Percentiles rank a stretch among this genome's conserved stretches.
phyloP scores from a whole-genome alignment of 139 green algal species.

The Coelastrella sp. region DNA sequence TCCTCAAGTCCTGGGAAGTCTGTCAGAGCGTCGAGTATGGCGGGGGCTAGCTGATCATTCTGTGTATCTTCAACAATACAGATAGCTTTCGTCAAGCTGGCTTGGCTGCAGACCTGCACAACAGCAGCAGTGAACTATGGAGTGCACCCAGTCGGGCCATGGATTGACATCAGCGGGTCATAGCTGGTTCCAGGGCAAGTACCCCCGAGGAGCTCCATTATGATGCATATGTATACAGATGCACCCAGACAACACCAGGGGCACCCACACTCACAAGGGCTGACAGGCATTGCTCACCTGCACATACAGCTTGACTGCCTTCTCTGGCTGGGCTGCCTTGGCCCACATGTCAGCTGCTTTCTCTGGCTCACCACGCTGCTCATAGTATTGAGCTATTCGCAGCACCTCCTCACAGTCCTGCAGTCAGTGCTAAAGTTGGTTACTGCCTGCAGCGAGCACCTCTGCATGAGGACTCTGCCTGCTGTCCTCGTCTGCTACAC shows the following conservation, averaged over 20 bases:
- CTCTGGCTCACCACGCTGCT: conserved; percentile 61
- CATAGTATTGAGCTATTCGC: conserved; percentile 73
- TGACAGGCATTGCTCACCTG: conserved; percentile 43
- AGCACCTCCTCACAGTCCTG: conserved; percentile 17
- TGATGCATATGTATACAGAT: background rate
- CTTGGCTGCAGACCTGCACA: conserved; percentile 58
- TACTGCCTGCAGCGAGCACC: too few species aligned
- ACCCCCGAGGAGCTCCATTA: background rate
- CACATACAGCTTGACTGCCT: conserved; percentile 72
- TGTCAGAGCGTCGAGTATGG: conserved; percentile 67
- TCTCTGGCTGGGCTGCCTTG: conserved; percentile 59
- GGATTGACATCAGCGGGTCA: background rate
- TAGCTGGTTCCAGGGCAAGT: background rate
- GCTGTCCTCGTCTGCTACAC: too few species aligned
- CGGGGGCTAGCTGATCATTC: conserved; percentile 59
- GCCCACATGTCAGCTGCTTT: conserved; percentile 72
- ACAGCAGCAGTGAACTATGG: background rate
- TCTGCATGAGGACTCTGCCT: too few species aligned
- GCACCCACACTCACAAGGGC: background rate
- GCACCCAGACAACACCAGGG: background rate
- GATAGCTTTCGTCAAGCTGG: conserved; percentile 75
- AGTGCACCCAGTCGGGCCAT: too few species aligned
- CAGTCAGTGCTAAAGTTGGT: background rate
- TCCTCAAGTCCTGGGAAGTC: background rate
- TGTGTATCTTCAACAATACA: conserved; percentile 67